Evolutionary conservation across 2,329 filamentous ascomycete genomes (phyloP), one percentile per base, ranked within the genome.

Genomic region (Calonectria pseudoreteaudii): DNA sequence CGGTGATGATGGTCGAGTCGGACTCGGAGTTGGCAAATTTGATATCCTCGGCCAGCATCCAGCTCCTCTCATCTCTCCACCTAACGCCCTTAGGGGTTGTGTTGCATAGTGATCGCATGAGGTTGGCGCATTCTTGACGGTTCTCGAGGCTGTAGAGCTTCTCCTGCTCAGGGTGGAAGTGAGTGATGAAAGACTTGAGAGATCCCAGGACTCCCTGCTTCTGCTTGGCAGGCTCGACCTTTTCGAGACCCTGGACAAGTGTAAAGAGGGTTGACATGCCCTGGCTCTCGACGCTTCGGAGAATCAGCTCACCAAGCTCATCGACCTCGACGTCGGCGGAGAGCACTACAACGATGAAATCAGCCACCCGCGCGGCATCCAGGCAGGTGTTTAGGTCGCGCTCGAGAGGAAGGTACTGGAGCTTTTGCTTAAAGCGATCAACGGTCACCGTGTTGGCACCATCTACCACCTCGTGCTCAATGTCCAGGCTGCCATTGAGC

Each of bases 1-100:
- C 97, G 0, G 95, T 97, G 52, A 99, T 82, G 10, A 96, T 87
- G 11, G 95, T 94, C 52, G 92, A 87, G n/a, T 90, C 89, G 1
- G 89, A 87, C 14, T 89, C 88, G 6, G 86, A 88, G 34, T 91
- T 88, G 14, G 91, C 89, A 89, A 95, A 98, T 78, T 91, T 86
- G 68, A 98, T 88, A 34, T 96, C 91, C 77, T 99, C 97, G 6
- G 96, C 91, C 71, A 98, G 87, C 93, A 99, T 95, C 94, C 97
- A 99, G 80, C 95, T 98, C 78, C 97, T 91, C 77, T 98, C 95
- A 67, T 99, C 97, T 79, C 97, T 92, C 97, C 97, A 99, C 76
- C 93, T 89, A n/a, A 99, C 91, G 0, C 97, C 97, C 86, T 98
- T 98, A 14, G 97, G 96, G 53, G 94, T 95, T 44, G 94, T 95